Evolutionary conservation across 2,329 filamentous ascomycete genomes (phyloP), one percentile per base, ranked within the genome.

Genomic region (Sclerotinia borealis): DNA sequence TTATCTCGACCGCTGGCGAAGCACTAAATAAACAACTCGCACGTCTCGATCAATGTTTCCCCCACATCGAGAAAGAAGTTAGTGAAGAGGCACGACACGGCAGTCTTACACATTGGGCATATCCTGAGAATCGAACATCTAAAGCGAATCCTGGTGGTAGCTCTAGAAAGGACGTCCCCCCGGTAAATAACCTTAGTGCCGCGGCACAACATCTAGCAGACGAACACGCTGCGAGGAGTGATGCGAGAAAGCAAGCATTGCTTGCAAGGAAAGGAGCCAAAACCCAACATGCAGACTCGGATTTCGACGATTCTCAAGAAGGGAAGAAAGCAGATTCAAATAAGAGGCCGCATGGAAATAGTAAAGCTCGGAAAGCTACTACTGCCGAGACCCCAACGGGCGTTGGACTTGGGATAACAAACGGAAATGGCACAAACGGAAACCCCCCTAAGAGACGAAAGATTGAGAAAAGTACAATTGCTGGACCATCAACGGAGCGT

Each of bases 11-110:
- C 19, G 93, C 95, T 61, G 95, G 93, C 71, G 91, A 96, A 70
- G 91, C 93, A 51, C 85, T 98, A 15, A 86, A 91, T 68, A 91
- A 90, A 73, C 92, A 97, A 73, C 82, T 97, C 41, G 80, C 84
- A 65, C 91, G 96, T 59, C 86, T 97, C 73, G 90, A 96, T 74
- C 88, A 90, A 70, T 88, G 96, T 37, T 96, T 90, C 82, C 89
- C 92, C 25, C 88, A 93, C 76, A 85, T 98, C 63, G 89, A 96
- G 68, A 81, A 83, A 65, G 95, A 99, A 76, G 91, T 99, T 73
- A 96, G 91, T 76, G 92, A 97, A 66, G 92, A 98, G 77, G 92
- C 95, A 61, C 91, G 96, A 76, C 88, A 92, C 79, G 95, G 96
- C 59, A 98, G 92, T 77, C 84, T 87, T 64, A 91, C 86, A 59